phyloP scores from a whole-genome alignment of 148 eudicot genomes.

The Rheum nobile region DNA sequence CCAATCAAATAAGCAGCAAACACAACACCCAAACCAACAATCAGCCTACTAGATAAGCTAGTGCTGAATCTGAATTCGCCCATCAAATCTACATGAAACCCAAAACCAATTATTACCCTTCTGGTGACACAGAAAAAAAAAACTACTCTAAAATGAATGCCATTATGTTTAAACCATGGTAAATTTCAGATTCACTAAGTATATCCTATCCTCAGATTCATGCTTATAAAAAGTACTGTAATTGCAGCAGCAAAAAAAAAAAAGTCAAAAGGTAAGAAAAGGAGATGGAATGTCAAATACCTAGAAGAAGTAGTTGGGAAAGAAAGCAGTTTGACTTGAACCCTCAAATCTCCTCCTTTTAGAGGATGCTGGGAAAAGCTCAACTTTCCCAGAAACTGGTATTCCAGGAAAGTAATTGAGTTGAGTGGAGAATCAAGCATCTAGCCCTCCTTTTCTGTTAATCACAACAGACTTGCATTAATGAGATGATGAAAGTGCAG shows the following conservation, averaged over 20 bases:
- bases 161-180: background rate
- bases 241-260: background rate
- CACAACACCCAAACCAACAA: slow-evolving; percentile 17
- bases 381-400: background rate
- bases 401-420: background rate
- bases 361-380: slow-evolving; percentile 1
- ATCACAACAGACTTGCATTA: background rate
- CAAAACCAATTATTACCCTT: background rate
- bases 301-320: background rate
- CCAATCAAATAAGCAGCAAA: slow-evolving; percentile 19
- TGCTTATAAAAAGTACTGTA: background rate
- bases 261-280: background rate
- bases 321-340: background rate
- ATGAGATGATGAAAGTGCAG: background rate
- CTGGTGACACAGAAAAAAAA: background rate
- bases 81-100: slow-evolving; percentile 1
- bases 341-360: background rate
- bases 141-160: background rate
- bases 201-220: background rate
- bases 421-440: background rate
- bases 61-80: background rate
- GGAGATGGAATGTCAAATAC: background rate
- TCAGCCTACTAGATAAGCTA: slow-evolving; percentile 1
- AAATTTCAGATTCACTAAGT: background rate
- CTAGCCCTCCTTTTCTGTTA: background rate